These are phyloP conservation scores for Suillus occidentalis DNA, from an alignment of 768 basidiomycete genomes.

Conservation along the genomic window DNA sequence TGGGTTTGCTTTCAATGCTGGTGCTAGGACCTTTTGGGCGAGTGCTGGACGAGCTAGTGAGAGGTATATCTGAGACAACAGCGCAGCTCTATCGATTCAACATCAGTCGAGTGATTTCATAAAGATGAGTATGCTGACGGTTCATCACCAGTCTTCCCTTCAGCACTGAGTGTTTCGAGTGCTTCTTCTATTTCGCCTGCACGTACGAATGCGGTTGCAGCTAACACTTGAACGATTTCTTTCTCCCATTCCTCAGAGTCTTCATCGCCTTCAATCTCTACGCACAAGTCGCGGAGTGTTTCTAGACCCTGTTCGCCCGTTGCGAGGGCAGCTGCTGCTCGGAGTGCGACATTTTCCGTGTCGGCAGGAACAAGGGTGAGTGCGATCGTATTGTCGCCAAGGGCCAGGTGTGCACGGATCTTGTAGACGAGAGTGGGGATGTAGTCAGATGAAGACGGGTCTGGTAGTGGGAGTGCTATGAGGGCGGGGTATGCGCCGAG, in stretches of 20 bases:
- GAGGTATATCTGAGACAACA: constrained; percentile 84
- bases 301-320: constrained; percentile 65
- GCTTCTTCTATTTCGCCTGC: constrained; percentile 92
- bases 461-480: constrained; percentile 53
- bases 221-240: constrained; percentile 72
- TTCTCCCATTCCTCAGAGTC: constrained; percentile 70
- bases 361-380: constrained; percentile 54
- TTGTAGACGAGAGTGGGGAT: constrained; percentile 69
- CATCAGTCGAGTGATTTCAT: not conserved
- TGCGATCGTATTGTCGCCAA: constrained; percentile 57
- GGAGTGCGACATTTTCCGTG: constrained; percentile 64
- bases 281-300: constrained; percentile 78
- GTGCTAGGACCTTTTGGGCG: constrained; percentile 82
- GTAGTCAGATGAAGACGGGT: constrained; percentile 63
- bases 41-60: constrained; percentile 88
- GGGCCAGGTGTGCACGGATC: constrained; percentile 75
- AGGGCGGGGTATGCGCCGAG: constrained; percentile 75
- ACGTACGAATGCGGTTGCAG: constrained; percentile 82
- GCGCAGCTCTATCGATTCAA: constrained; percentile 59
- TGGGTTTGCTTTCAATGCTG: constrained; percentile 83
- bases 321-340: constrained; percentile 74
- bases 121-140: constrained; percentile 57
- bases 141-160: constrained; percentile 78
- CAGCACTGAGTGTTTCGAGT: constrained; percentile 76
- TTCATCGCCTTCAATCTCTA: constrained; percentile 82